These are phyloP conservation scores for Hibiscus trionum DNA, from an alignment of 345 rosid species.

Conservation along the genomic window DNA sequence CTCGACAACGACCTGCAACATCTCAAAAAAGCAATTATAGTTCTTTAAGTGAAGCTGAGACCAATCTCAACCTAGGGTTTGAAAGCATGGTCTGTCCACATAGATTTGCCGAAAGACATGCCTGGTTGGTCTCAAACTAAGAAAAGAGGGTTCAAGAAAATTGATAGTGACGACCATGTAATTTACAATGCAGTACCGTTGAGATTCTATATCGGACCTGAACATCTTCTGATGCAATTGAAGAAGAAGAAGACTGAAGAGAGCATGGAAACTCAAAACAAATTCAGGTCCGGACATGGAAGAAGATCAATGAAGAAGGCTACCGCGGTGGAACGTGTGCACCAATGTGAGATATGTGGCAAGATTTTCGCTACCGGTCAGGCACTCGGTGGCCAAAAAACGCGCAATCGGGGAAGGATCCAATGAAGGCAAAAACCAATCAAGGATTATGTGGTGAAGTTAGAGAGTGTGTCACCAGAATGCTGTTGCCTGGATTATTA, in stretches of 20 bases:
- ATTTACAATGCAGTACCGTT: no score
- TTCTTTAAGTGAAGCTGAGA: not conserved
- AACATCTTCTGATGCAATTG: no score
- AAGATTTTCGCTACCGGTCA: not conserved
- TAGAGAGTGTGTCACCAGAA: not conserved
- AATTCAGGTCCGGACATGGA: no score
- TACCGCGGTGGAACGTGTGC: not conserved
- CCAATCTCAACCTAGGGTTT: not conserved
- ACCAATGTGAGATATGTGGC: constrained; percentile 4
- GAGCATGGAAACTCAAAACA: not conserved
- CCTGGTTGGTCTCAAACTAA: not conserved
- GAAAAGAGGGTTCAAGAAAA: no score
- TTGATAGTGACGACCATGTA: not conserved
- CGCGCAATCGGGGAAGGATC: no score
- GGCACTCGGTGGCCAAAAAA: constrained; percentile 9
- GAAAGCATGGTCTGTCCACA: not conserved
- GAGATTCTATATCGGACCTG: not conserved
- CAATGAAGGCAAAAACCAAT: not conserved
- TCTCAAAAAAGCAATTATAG: not conserved
- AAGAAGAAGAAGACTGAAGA: not conserved
- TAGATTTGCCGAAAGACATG: not conserved
- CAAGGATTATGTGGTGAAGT: not conserved
- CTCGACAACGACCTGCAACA: not conserved
- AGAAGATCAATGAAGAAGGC: not conserved
- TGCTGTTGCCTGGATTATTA: not conserved